Percentiles rank a stretch among this genome's conserved stretches.
Conservation (phyloP, 2,329 filamentous ascomycete species). For the Botryotinia narcissicola region DNA sequence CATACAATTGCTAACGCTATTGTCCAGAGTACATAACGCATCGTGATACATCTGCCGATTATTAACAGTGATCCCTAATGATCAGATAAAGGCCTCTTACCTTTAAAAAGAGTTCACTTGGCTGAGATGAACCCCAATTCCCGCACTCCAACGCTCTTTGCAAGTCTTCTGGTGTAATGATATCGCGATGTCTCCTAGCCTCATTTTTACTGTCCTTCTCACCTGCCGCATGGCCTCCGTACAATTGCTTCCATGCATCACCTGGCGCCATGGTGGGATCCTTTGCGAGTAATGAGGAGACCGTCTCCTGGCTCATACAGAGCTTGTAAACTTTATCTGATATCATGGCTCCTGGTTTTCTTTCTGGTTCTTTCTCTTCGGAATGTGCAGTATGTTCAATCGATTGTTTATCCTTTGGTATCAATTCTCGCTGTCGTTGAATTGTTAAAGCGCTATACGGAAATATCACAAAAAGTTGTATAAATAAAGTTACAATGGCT, state of each 20-base stretch:
- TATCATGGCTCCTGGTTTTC: constrained; percentile 38
- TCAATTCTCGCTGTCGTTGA: constrained; percentile 28
- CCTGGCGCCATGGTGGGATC: constrained; percentile 53
- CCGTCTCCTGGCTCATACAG: constrained; percentile 52
- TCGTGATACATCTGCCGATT: constrained; percentile 34
- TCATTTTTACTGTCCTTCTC: constrained; percentile 28
- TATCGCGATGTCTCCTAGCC: constrained; percentile 28
- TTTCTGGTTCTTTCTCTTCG: neutral
- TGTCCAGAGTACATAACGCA: constrained; percentile 32
- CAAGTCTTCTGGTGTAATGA: constrained; percentile 44
- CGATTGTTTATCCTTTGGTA: neutral
- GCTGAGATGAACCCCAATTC: constrained; percentile 61
- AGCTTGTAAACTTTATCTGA: constrained; percentile 49
- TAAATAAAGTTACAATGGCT: constrained; percentile 28
- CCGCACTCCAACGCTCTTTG: constrained; percentile 59
- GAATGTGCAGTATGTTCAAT: neutral
- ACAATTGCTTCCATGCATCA: constrained; percentile 57
- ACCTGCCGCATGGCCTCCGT: constrained; percentile 38
- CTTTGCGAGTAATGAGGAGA: constrained; percentile 56
- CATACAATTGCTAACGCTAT: constrained; percentile 42
- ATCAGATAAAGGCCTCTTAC: constrained; percentile 39
- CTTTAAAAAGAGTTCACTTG: constrained; percentile 65
- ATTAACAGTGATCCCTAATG: constrained; percentile 7
- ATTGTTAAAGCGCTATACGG: constrained; percentile 38
- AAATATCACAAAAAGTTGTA: constrained; percentile 38